Evolutionary conservation across 768 basidiomycete species (phyloP), one percentile per base, ranked within the genome.

Genomic region (Leucosporidium yakuticum): DNA sequence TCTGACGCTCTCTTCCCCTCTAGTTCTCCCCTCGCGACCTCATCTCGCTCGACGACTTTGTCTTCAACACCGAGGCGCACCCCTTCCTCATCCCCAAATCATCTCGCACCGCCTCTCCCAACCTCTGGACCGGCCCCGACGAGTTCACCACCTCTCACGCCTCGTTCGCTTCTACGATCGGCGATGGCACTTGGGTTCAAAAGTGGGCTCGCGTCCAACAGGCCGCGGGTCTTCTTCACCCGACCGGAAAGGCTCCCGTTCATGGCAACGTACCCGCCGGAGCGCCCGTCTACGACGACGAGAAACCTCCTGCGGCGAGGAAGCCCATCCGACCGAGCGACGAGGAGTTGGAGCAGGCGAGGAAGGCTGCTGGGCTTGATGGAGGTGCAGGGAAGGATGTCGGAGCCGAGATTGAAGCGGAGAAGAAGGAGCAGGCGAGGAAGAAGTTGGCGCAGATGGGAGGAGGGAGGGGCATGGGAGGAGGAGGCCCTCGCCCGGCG

Each of bases 1-100:
- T 57, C 56, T 31, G 29, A 34, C 56, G 21, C 14, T 12, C 31
- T 17, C 27, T 55, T 39, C 81, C 87, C 76, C 80, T 90, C 27
- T 77, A 88, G 76, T 90, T 89, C 77, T 80, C 80, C 62, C 83
- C 88, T 36, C 82, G 84, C 14, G 87, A 90, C 69, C 81, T 82
- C 4, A 70, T 89, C 48, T 79, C 80, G 39, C 76, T 83, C 29
- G 80, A 83, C 74, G 73, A 79, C 64, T 83, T 77, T 76, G 81
- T 83, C 47, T 83, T 83, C 77, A 83, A 82, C 74, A 84, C 83
- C 21, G 83, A 83, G 77, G 90, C 89, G 7, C 90, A 91, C 76
- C 88, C 90, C 17, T 80, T 90, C 23, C 32, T 34, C 34, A 58
- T 58, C 57, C 34, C 36, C 8, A 58, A 58, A 39, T 2, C 57